Base-by-base conservation (phyloP, 768 basidiomycete species). In the Rhodosporidiobolus sp. region DNA sequence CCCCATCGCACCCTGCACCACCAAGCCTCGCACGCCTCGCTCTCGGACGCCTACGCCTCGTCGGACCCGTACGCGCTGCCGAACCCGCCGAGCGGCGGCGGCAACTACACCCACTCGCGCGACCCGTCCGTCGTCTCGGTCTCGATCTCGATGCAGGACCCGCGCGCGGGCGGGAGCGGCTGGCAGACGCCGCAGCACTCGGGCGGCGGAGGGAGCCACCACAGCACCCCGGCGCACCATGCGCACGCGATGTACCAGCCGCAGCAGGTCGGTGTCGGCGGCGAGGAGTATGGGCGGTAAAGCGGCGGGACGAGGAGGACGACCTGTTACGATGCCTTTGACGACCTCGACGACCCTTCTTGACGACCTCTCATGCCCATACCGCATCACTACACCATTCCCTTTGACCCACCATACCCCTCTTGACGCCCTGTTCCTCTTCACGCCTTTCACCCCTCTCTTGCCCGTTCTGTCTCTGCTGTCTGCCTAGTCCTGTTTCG, bases 1-100 rank as follows among this genome's bases (percentile, higher is more conserved):
- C 65, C 65, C 16, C 71, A 72, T 22, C 65, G 65, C 22, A 59
- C 61, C 32, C 71, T 72, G 20, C 71, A 67, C 45, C 71, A 72
- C 71, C 38, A 56, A 38, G 65, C 65, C 1, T 72, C 70, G 34
- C 70, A 72, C 30, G 65, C 60, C 11, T 55, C 56, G 22, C 55
- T 72, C n/a, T 62, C 60, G 12, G 20, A 26, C 45, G 10, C 58
- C 11, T 45, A 14, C 26, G 19, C 17, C 26, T 49, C 34, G 24
- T 46, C 50, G 32, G 19, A 52, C 28, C 24, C n/a, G 28, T 32
- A 50, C 62, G 49, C 11, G 5, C 43, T 60, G 26, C 34, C 32
- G 43, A 46, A 60, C 62, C 62, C 49, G 61, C 61, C 38, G 54
- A 55, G 14, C n/a, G 32, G n/a, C 19, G 50, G 30, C 34, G 62